Evolutionary conservation across 2,329 filamentous ascomycete species (phyloP), one percentile per base, ranked within the genome.

Genomic region (Cladosporium phlei): DNA sequence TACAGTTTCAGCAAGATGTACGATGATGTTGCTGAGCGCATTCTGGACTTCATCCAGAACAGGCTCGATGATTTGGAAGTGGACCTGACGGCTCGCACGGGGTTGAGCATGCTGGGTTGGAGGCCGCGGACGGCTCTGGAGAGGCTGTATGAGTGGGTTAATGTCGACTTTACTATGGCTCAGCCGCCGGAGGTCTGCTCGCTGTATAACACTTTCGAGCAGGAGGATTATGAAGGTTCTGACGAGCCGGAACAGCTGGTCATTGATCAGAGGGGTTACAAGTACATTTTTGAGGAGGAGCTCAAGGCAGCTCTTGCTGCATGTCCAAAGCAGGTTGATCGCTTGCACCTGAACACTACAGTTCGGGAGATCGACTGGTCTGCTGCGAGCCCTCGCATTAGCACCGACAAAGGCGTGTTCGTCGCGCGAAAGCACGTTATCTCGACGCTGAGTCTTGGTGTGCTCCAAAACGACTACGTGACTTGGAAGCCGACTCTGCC

Each of bases 401-500:
- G 56, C 20, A 56, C 55, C 8, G 59, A 61, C 48, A 28, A 28
- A 21, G 59, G 59, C 52, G 60, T 58, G 35, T 45, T 53, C 24
- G 47, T 61, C 27, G 56, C 25, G 54, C 71, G 34, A 72, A 64
- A 76, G 5, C 81, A 82, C 52, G 82, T 81, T 1, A 76, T 86
- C 50, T 76, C 74, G 55, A 86, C 82, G 0, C 85, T 87, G 61
- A 83, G 80, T 35, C 64, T 86, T 0, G 83, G 83, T 1, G 82
- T 86, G 0, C 67, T 86, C 1, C 83, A 86, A 58, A 77, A 79
- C 51, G 71, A 79, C 2, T 72, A 68, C 0, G 73, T 86, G 1
- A 61, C 64, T 0, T 87, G 86, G 58, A 58, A 69, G 9, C 83
- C 83, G 0, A 54, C 66, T 4, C 67, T 86, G 0, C 83, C 83